phyloP scores from a whole-genome alignment of 2,329 filamentous ascomycete genomes.

The Colletotrichum acutatum region DNA sequence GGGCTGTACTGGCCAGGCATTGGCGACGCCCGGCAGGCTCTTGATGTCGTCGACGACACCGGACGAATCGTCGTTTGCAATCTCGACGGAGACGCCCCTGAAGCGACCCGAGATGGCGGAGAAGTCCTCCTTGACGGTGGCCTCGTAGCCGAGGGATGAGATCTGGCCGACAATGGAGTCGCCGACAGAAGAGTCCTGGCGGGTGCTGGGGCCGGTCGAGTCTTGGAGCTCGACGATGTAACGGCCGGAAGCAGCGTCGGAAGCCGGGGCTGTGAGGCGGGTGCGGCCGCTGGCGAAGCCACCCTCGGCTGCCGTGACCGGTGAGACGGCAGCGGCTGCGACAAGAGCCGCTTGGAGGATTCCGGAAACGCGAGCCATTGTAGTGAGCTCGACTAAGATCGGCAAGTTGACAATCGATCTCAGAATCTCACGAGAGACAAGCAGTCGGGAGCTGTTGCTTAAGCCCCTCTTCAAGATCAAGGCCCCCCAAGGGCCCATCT shows the following conservation, averaged over 20 bases:
- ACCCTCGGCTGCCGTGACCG: background rate
- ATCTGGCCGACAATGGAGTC: slow-evolving; percentile 23
- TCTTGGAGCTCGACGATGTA: slow-evolving; percentile 31
- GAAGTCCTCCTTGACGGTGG: slow-evolving; percentile 29
- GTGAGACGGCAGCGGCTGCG: background rate
- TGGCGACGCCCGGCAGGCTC: slow-evolving; percentile 19
- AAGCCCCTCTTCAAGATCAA: background rate
- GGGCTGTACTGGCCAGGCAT: slow-evolving; percentile 24
- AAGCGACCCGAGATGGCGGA: slow-evolving; percentile 26
- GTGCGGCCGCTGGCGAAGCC: slow-evolving; percentile 16
- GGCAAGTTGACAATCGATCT: background rate
- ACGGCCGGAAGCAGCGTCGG: slow-evolving; percentile 4
- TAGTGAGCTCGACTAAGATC: background rate
- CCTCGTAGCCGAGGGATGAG: slow-evolving; percentile 25
- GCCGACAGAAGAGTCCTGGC: slow-evolving; percentile 14
- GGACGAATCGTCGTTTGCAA: slow-evolving; percentile 15
- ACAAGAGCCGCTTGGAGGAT: background rate
- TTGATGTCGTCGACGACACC: slow-evolving; percentile 31
- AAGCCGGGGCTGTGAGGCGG: background rate
- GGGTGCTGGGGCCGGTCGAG: background rate
- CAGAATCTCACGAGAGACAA: background rate
- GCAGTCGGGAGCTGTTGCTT: background rate
- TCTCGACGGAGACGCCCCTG: slow-evolving; percentile 27
- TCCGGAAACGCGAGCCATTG: background rate
- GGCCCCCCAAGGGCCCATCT: background rate